phyloP scores from a whole-genome alignment of 2,329 filamentous ascomycete genomes.

The Aspergillus nomiae region DNA sequence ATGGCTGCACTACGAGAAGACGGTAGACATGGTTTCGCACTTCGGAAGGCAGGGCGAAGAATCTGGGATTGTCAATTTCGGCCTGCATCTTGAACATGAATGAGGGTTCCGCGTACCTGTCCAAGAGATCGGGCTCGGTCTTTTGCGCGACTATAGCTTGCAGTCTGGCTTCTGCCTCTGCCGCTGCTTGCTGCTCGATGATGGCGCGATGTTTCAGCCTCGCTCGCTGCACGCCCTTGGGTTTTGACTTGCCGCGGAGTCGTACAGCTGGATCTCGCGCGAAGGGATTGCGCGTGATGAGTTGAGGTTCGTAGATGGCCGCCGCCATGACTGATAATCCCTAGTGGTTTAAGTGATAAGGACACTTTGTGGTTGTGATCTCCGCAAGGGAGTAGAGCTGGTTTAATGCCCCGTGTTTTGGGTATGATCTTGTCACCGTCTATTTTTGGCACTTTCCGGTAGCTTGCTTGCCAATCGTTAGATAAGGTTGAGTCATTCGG shows the following conservation, averaged over 20 bases:
- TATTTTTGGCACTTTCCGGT: not conserved
- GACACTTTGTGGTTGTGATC: no score
- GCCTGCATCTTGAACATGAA: not conserved
- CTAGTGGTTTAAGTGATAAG: not conserved
- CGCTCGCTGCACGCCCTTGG: not conserved
- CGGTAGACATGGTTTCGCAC: conserved; percentile 12
- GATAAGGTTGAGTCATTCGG: not conserved
- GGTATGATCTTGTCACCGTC: not conserved
- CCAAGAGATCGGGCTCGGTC: not conserved
- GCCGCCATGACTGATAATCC: not conserved
- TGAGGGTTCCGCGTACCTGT: not conserved
- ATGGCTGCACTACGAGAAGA: conserved; percentile 15
- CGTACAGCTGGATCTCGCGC: not conserved
- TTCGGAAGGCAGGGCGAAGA: conserved; percentile 17
- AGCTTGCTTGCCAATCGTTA: not conserved
- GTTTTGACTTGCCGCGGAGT: not conserved
- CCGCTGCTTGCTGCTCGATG: not conserved
- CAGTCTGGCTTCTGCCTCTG: not conserved
- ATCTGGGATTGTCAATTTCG: not conserved
- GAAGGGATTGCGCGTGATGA: not conserved
- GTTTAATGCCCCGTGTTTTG: not conserved
- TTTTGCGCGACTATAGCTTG: not conserved
- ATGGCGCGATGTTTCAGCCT: not conserved
- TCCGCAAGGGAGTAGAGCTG: not conserved
- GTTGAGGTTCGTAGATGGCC: not conserved